Conservation (phyloP, 2,329 filamentous ascomycete species). For the Ophiognomonia clavigignenti-juglandacearum region DNA sequence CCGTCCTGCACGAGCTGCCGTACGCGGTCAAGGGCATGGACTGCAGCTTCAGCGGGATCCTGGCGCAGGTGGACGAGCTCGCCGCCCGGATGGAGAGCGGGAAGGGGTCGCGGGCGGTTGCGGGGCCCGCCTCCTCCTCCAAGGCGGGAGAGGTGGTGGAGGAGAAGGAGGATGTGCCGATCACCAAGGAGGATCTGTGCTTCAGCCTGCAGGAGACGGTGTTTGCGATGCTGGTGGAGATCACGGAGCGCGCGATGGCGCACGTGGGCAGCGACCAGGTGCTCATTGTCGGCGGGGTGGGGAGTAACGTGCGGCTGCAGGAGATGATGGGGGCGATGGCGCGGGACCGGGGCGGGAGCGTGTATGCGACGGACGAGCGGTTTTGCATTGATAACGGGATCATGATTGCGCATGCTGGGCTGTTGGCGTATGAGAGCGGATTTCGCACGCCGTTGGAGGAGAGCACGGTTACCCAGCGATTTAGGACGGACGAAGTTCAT, state of each 20-base stretch:
- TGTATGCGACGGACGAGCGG: conserved; percentile 92
- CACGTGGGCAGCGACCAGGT: conserved; percentile 91
- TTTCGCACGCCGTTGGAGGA: conserved; percentile 73
- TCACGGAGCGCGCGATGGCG: conserved; percentile 97
- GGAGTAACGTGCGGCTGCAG: conserved; percentile 89
- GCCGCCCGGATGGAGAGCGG: conserved; percentile 60
- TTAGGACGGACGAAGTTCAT: conserved; percentile 76
- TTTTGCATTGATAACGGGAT: conserved; percentile 99
- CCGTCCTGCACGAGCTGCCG: conserved; percentile 75
- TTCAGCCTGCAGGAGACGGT: conserved; percentile 95
- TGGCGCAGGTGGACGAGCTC: conserved; percentile 76
- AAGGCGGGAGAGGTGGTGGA: no score
- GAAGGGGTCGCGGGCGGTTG: conserved; percentile 36
- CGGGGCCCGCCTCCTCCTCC: conserved; percentile 31
- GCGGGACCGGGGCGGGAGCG: conserved; percentile 76
- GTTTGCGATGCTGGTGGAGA: conserved; percentile 96
- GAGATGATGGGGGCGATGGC: conserved; percentile 99
- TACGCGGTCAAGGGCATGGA: conserved; percentile 99
- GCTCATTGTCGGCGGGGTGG: conserved; percentile 90
- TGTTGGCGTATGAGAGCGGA: conserved; percentile 79
- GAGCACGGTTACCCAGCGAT: conserved; percentile 79
- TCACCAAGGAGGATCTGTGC: conserved; percentile 82
- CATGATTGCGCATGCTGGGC: conserved; percentile 96
- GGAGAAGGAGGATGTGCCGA: conserved; percentile 31
- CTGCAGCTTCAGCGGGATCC: conserved; percentile 89